Evolutionary conservation across 179 eudicot species (phyloP), one percentile per base, ranked within the genome.

Genomic region (Silene vulgaris): DNA sequence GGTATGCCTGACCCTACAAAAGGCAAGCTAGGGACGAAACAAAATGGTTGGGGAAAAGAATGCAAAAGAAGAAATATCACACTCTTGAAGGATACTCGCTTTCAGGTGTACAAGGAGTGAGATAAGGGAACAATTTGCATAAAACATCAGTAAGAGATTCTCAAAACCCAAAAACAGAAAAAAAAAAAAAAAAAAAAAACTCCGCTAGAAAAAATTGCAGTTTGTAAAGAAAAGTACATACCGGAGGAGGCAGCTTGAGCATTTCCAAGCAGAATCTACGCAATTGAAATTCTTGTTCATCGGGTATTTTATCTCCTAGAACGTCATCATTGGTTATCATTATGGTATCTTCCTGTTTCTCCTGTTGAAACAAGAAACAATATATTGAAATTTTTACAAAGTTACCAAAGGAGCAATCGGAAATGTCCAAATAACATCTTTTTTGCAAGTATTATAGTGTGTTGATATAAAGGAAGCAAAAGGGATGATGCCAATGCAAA

Each of bases 241-340:
- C 97, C 87, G 85, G 87, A 6, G 65, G 70, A 30, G 79, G 72
- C 77, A 84, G 60, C 82, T 87, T 90, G 74, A 94, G 82, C 75
- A 85, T 76, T 59, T 88, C 90, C 78, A 85, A 88, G 86, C 97
- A 92, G 79, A 89, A 87, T 75, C 86, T 88, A 77, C 89, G 84
- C 77, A 94, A 66, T 23, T 82, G 82, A 60, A 75, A 77, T 84
- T 94, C 94, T 81, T 94, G 98, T 37, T 85, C 89, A 35, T 75
- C 79, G 69, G 98, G 98, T 71, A 94, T 82, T 62, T 82, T 83
- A 80, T 94, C 98, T 74, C 98, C 98, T 86, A 94, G 80, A 76
- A 92, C 83, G 71, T 94, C 98, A 81, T 94, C 98, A 82, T 89
- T 94, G 65, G 94, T 87, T 92, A 92, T 83, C 59, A 79, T 72